Conservation (phyloP, 2,329 filamentous ascomycete species). For the Fusarium globosum region DNA sequence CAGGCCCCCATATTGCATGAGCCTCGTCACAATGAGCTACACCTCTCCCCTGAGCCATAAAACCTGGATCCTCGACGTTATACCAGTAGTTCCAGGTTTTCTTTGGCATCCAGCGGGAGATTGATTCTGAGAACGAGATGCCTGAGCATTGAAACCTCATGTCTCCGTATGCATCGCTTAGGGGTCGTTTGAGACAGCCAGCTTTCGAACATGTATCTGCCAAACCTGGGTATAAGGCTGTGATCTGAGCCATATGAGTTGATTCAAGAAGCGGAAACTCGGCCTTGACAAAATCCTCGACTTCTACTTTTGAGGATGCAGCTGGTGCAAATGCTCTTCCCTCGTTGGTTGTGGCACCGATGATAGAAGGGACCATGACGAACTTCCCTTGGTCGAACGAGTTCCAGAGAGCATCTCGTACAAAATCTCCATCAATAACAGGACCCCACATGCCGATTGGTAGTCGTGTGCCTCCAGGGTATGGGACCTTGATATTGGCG, state of each 20-base stretch:
- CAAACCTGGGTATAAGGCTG: constrained; percentile 50
- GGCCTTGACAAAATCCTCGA: constrained; percentile 48
- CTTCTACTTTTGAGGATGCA: constrained; percentile 47
- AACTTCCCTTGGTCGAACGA: constrained; percentile 61
- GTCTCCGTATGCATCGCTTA: constrained; percentile 50
- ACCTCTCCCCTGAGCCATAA: constrained; percentile 55
- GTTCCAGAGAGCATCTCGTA: constrained; percentile 61
- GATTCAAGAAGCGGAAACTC: constrained; percentile 49
- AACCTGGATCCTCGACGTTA: constrained; percentile 69
- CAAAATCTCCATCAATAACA: constrained; percentile 63
- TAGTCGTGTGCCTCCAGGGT: constrained; percentile 39
- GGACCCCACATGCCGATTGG: constrained; percentile 66
- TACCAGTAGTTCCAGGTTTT: constrained; percentile 75
- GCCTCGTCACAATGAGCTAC: constrained; percentile 73
- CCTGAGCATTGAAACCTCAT: constrained; percentile 50
- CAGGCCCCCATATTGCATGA: constrained; percentile 73
- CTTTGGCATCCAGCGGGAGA: constrained; percentile 48
- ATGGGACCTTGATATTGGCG: constrained; percentile 53
- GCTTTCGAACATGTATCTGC: constrained; percentile 45
- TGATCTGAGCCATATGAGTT: constrained; percentile 46
- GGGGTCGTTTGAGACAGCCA: constrained; percentile 51
- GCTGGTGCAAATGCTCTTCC: constrained; percentile 50
- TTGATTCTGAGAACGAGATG: constrained; percentile 45
- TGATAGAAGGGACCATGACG: constrained; percentile 64
- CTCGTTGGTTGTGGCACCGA: constrained; percentile 53